Evolutionary conservation across 2,329 filamentous ascomycete genomes (phyloP), one percentile per base, ranked within the genome.

Genomic region (Aspergillus terreus): DNA sequence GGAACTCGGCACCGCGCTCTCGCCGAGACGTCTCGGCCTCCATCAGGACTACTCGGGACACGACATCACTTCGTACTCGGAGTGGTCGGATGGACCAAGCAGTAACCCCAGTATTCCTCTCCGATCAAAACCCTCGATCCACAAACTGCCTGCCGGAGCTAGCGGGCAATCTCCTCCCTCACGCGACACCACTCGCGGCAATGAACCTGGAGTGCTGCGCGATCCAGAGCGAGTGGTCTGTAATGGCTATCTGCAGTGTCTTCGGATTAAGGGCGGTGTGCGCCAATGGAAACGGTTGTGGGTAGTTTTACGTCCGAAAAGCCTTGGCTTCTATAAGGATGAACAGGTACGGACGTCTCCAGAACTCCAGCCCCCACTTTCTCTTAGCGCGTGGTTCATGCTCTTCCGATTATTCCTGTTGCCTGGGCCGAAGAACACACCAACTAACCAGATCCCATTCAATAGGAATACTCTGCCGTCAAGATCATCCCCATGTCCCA

Each of bases 261-360:
- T 96, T 51, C 90, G 89, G 62, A 88, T 86, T 55, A 92, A 90
- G 63, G 70, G 71, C 44, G 90, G 91, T 7, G 83, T 99, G 49
- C 85, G 88, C 44, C 88, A 95, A 64, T 99, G 94, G 94, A 96
- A 96, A 77, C 87, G 90, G 62, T 81, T 91, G 53, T 97, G 94
- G 94, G 88, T 87, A 11, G 94, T 97, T 0, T 80, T 99, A 47
- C 88, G 94, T 30, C 87, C 90, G 1, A 85, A 87, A 47, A 91
- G 88, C 57, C 77, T 99, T 30, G 88, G 90, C 14, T 81, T 97
- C 23, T 99, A 99, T 78, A 96, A 96, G 71, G 87, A 95, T 65
- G 89, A 95, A 50, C 77, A 82, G 61, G 64, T 66, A 59, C 44
- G 56, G 9, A 3, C 7, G 19, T 38, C 35, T 38, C 15, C 35